Evolutionary conservation across 148 eudicot genomes (phyloP), one percentile per base, ranked within the genome.

Genomic region (Dysphania ambrosioides): DNA sequence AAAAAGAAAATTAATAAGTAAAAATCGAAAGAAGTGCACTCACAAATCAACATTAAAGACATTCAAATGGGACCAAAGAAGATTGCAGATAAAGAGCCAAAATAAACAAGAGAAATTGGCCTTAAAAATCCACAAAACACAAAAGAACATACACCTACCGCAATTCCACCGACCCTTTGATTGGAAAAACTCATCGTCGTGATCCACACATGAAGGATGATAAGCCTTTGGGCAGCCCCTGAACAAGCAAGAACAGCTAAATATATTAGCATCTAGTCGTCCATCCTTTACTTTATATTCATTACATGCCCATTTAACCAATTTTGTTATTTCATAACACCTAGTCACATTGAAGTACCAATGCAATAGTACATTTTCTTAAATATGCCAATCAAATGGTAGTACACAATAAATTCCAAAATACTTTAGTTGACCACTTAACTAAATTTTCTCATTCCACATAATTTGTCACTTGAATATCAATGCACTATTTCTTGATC

Each of bases 171-270:
- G 91, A 68, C 91, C 91, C 86, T 91, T 91, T 18, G 93, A 78
- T 73, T 80, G 83, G 77, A 94, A 94, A 78, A 91, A 94, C 41
- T 85, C 90, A 27, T 88, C 97, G 73, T 91, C 96, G 56, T 90
- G 90, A 62, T 91, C 88, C 66, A 91, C 93, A 79, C 98, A 94
- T 18, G 93, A 83, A 74, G 97, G 96, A 86, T 94, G 98, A 82
- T 94, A 94, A 3, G 96, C 97, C 87, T 94, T 94, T 0, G 91
- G 93, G 72, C 98, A 94, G 70, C 87, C 91, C 89, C 98, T 94
- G 79, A 63, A 72, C 79, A 71, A 72, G 49, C 72, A 72, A 74
- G n/a, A 57, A 60, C 60, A 77, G 49, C 78, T 74, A 23, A 70
- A 29, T 19, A 4, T 27, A 44, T 42, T 34, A 44, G 29, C 35